phyloP scores from a whole-genome alignment of 192 early-diverging fungal species.

The Diversispora epigaea region DNA sequence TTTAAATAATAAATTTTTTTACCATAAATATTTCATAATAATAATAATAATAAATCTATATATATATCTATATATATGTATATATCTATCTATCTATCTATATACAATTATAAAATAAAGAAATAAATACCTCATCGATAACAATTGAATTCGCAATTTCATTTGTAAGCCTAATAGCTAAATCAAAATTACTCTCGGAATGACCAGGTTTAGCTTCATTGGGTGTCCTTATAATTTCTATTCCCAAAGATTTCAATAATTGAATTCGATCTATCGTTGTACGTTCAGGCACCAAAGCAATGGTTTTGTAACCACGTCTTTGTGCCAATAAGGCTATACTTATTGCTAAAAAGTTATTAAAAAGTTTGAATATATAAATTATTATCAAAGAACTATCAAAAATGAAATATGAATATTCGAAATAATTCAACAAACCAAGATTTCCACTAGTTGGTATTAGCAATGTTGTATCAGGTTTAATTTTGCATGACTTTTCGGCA shows the following conservation, averaged over 20 bases:
- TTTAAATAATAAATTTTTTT: neutral
- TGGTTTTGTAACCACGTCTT: slow-evolving; percentile 46
- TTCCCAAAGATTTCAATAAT: slow-evolving; percentile 63
- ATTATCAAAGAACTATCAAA: neutral
- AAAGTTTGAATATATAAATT: neutral
- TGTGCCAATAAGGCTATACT: slow-evolving; percentile 60
- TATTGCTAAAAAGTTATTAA: slow-evolving; percentile 43
- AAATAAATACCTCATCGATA: slow-evolving; percentile 61
- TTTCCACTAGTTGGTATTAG: slow-evolving; percentile 73
- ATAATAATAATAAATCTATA: slow-evolving; percentile 3
- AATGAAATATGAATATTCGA: no score
- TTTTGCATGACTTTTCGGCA: slow-evolving; percentile 27
- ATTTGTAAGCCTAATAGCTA: slow-evolving; percentile 55
- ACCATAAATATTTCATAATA: neutral
- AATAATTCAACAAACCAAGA: slow-evolving; percentile 34
- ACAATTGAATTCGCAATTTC: slow-evolving; percentile 54
- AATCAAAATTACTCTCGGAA: slow-evolving; percentile 62
- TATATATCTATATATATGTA: no score
- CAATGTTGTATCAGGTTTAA: slow-evolving; percentile 48
- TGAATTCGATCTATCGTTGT: slow-evolving; percentile 68
- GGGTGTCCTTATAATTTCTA: slow-evolving; percentile 70
- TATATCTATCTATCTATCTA: no score
- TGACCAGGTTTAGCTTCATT: slow-evolving; percentile 65
- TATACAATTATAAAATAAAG: no score
- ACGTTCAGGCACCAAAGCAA: slow-evolving; percentile 67